Base-by-base conservation (phyloP, 257 asterid genomes). In the Petunia axillaris region DNA sequence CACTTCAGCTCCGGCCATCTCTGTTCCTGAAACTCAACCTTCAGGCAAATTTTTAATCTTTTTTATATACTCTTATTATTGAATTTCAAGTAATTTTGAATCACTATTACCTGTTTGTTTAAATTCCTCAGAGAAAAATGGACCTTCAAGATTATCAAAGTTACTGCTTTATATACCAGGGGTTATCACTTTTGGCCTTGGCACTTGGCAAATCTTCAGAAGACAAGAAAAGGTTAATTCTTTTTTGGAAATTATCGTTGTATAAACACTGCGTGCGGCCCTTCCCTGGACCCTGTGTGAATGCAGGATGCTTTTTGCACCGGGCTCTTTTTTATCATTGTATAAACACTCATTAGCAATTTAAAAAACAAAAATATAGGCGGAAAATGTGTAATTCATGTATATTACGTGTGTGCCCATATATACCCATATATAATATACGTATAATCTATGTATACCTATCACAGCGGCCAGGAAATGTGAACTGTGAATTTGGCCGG, bases 201-300 rank as follows among this genome's bases (percentile, higher is more conserved):
- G 99, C 79, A 85, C 97, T 44, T 96, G 99, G 99, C 99, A 96
- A 81, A 88, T 96, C 71, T 75, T 96, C 84, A 86, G 98, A 87
- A 90, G 99, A 84, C 92, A 88, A 81, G 99, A 94, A 79, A 96
- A 96, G 97, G 99, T 93, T 58, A 41, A 3, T 13, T 75, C 8
- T 53, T 50, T 43, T 11, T 43, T 54, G 25, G 38, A 8, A 1
- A 50, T 55, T 54, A 25, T 59, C 11, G 4, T 39, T 4, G 25
- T 25, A 25, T 25, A 25, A 25, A 25, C 25, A 25, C 25, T 25
- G 25, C 25, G 25, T 25, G 25, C 25, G 25, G 25, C 25, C 25
- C 25, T 25, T 25, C 25, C 25, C 25, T 25, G 0, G 25, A 25
- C 25, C 25, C 25, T 25, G 25, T 25, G 25, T 25, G 25, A 25